A percentile compares a stretch with the other conserved stretches of the same genome.
Conservation (phyloP, 2,329 filamentous ascomycete genomes). For the Metarhizium guizhouense region DNA sequence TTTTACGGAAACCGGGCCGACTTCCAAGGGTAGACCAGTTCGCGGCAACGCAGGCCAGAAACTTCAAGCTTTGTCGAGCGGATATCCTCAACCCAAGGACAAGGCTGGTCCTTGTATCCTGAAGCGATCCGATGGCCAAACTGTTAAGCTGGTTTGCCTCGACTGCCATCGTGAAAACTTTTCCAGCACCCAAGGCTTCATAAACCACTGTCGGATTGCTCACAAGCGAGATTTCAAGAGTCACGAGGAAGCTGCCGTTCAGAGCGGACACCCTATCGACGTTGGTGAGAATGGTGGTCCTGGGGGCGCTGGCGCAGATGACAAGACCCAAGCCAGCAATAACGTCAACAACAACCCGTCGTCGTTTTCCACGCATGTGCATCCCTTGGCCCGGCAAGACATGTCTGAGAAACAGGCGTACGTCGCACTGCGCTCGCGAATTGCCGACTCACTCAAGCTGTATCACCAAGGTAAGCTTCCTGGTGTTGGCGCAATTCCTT, state of each 20-base stretch:
- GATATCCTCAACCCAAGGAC: slow-evolving; percentile 66
- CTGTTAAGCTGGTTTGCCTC: slow-evolving; percentile 83
- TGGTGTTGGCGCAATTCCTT: slow-evolving; percentile 36
- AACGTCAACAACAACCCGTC: not conserved
- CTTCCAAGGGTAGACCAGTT: slow-evolving; percentile 40
- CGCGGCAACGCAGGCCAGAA: slow-evolving; percentile 49
- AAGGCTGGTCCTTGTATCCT: slow-evolving; percentile 76
- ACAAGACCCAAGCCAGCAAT: slow-evolving; percentile 11
- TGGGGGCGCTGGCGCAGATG: slow-evolving; percentile 11
- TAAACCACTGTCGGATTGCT: slow-evolving; percentile 96
- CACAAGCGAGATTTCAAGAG: slow-evolving; percentile 92
- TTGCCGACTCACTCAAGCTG: slow-evolving; percentile 43
- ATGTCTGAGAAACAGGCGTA: slow-evolving; percentile 45
- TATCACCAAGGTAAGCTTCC: slow-evolving; percentile 44
- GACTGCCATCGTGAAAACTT: slow-evolving; percentile 88
- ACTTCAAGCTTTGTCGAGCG: slow-evolving; percentile 60
- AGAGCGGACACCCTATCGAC: slow-evolving; percentile 77
- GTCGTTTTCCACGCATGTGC: slow-evolving; percentile 16
- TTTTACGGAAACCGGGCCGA: slow-evolving; percentile 33
- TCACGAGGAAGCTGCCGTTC: slow-evolving; percentile 85
- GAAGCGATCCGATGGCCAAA: slow-evolving; percentile 75
- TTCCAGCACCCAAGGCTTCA: slow-evolving; percentile 95
- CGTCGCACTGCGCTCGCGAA: slow-evolving; percentile 39
- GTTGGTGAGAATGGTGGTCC: slow-evolving; percentile 12
- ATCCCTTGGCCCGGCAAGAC: slow-evolving; percentile 32